These are phyloP conservation scores for Fusarium protoensiforme DNA, from an alignment of 2,329 filamentous ascomycete genomes.

Conservation along the genomic window DNA sequence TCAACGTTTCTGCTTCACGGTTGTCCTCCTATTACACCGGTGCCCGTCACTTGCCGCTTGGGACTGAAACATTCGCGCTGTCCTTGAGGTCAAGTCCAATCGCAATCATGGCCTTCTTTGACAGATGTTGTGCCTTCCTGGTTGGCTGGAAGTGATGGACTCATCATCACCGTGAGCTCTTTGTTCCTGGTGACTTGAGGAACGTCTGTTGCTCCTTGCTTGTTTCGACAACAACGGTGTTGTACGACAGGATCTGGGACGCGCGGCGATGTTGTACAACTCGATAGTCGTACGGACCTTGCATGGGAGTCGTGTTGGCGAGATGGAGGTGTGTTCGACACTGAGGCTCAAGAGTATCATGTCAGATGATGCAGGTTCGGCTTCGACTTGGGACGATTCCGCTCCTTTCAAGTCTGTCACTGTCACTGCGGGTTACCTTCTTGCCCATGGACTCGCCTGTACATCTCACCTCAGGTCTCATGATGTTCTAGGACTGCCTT, in stretches of 20 bases:
- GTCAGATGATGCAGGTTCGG: background rate
- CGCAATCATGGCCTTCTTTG: slow-evolving; percentile 12
- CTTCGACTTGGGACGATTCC: background rate
- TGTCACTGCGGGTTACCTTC: background rate
- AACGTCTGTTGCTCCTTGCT: background rate
- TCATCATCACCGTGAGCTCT: too few species aligned
- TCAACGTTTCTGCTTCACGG: slow-evolving; percentile 1
- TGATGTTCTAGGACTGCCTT: background rate
- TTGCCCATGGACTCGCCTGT: background rate
- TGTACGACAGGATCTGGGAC: slow-evolving; percentile 13
- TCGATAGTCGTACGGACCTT: background rate
- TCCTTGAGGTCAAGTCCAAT: background rate
- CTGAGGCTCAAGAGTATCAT: background rate
- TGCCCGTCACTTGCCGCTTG: background rate
- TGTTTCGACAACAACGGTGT: background rate
- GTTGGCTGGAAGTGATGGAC: too few species aligned
- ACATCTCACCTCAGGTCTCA: background rate
- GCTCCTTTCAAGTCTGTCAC: background rate
- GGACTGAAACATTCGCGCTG: slow-evolving; percentile 20
- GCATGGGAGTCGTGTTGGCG: background rate
- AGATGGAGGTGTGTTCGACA: background rate
- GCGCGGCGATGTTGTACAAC: slow-evolving; percentile 22
- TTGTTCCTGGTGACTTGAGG: background rate
- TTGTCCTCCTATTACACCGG: background rate
- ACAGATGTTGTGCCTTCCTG: background rate